Conservation (phyloP, 1,284 basidiomycete genomes). For the Singerocomus rubriflavus region DNA sequence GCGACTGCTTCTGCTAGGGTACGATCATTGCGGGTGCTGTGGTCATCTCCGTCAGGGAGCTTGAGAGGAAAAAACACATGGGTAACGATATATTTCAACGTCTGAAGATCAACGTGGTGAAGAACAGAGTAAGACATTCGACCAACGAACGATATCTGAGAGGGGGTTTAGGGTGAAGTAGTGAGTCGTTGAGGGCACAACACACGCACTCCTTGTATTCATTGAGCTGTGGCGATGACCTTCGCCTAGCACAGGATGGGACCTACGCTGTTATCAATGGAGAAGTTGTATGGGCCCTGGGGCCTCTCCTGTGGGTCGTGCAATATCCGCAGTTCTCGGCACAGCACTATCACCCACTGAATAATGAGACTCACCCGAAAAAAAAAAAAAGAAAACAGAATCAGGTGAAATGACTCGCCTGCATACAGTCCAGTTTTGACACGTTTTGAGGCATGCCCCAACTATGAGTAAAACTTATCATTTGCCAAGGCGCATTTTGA, state of each 20-base stretch:
- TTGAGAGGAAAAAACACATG: slow-evolving; percentile 10
- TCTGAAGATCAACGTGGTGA: neutral
- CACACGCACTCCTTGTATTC: neutral
- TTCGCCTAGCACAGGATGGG: slow-evolving; percentile 3
- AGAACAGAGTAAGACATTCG: slow-evolving; percentile 8
- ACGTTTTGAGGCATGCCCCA: too few relatives aligned
- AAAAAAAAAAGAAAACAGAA: slow-evolving; percentile 1
- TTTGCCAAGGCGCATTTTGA: neutral
- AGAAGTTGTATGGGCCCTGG: too few relatives aligned
- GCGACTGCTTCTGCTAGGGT: slow-evolving; percentile 9
- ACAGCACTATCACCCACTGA: neutral
- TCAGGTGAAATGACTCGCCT: neutral
- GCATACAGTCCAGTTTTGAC: neutral
- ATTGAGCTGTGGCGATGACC: neutral
- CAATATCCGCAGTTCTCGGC: neutral
- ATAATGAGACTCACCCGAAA: slow-evolving; percentile 1
- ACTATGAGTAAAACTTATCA: neutral
- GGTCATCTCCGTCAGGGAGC: slow-evolving; percentile 23
- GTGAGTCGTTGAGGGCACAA: neutral
- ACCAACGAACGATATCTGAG: neutral
- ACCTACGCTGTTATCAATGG: neutral
- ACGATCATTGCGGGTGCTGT: slow-evolving; percentile 8
- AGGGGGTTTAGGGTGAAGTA: neutral
- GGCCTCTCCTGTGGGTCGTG: neutral
- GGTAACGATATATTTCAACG: slow-evolving; percentile 1